A percentile compares a stretch with the other conserved stretches of the same genome.
Evolutionary conservation across 1,284 basidiomycete genomes (phyloP).

Genomic region (Chondrostereum purpureum): DNA sequence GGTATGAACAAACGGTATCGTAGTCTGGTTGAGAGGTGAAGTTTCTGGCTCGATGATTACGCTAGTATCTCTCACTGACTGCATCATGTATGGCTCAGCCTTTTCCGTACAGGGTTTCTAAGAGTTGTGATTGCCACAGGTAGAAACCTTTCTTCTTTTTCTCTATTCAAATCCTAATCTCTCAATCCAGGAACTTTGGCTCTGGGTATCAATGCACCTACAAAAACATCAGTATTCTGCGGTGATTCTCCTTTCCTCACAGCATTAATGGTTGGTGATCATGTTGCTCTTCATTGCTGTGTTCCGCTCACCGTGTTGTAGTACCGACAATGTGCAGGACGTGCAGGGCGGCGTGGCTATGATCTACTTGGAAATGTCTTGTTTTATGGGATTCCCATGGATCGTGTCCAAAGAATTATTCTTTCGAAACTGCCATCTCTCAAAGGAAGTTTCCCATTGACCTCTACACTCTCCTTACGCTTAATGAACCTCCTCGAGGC

Average conservation of each 20-base stretch:
- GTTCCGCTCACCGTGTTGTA: conserved; percentile 17
- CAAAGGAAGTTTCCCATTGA: conserved; percentile 57
- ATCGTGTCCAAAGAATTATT: conserved; percentile 55
- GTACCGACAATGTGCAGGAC: conserved; percentile 68
- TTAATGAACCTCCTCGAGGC: conserved; percentile 60
- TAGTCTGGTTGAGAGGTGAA: conserved; percentile 52
- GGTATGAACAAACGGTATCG: conserved; percentile 64
- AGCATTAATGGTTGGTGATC: conserved; percentile 46
- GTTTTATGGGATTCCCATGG: conserved; percentile 60
- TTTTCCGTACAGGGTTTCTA: conserved; percentile 56
- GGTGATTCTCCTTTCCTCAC: conserved; percentile 64
- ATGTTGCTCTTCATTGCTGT: not conserved
- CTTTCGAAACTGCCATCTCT: conserved; percentile 60
- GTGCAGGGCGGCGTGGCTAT: conserved; percentile 64
- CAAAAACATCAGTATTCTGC: conserved; percentile 59
- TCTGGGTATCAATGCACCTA: conserved; percentile 68
- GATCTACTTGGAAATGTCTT: conserved; percentile 66
- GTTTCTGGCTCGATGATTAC: too few relatives aligned
- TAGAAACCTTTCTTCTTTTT: conserved; percentile 15
- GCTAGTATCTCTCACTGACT: too few relatives aligned
- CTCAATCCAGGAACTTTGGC: conserved; percentile 49
- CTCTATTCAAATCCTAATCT: conserved; percentile 2
- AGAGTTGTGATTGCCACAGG: conserved; percentile 62
- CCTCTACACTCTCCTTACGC: conserved; percentile 56
- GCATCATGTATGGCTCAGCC: conserved; percentile 23